Percentiles rank a stretch among this genome's conserved stretches.
Conservation (phyloP, 768 basidiomycete genomes). For the Tylopilus sp. region DNA sequence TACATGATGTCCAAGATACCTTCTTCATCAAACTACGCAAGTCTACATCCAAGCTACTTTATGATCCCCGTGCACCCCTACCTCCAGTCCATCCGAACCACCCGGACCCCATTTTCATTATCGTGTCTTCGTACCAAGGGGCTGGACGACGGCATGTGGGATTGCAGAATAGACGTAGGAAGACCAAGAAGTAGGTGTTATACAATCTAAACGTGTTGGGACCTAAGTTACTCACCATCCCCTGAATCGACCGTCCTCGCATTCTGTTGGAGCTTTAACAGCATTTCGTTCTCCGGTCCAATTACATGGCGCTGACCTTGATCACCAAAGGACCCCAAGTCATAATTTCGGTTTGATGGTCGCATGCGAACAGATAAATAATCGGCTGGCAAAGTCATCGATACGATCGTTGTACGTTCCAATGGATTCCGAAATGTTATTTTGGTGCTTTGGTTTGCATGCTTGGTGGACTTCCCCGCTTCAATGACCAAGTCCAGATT, state of each 20-base stretch:
- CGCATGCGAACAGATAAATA: constrained; percentile 14
- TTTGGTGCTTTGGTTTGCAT: constrained; percentile 90
- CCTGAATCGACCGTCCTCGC: no score
- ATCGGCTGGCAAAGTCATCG: constrained; percentile 64
- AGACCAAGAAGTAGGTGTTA: constrained; percentile 52
- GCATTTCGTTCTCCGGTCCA: no score
- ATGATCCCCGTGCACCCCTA: constrained; percentile 43
- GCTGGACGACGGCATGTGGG: constrained; percentile 45
- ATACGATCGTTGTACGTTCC: constrained; percentile 74
- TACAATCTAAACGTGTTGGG: constrained; percentile 73
- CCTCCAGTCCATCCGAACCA: constrained; percentile 18
- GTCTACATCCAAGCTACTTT: constrained; percentile 70
- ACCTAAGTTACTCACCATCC: constrained; percentile 57
- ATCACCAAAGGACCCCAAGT: no score
- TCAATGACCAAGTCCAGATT: constrained; percentile 16
- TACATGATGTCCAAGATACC: constrained; percentile 76
- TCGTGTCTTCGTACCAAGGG: constrained; percentile 70
- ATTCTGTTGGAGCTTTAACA: no score
- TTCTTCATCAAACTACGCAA: constrained; percentile 69
- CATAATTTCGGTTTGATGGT: constrained; percentile 42
- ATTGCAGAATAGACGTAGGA: constrained; percentile 39
- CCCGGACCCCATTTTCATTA: constrained; percentile 62
- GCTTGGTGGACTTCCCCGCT: constrained; percentile 36
- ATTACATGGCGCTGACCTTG: no score
- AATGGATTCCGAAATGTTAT: constrained; percentile 91